Base-by-base conservation (phyloP, 1,284 basidiomycete genomes). In the Fomitopsis schrenkii region DNA sequence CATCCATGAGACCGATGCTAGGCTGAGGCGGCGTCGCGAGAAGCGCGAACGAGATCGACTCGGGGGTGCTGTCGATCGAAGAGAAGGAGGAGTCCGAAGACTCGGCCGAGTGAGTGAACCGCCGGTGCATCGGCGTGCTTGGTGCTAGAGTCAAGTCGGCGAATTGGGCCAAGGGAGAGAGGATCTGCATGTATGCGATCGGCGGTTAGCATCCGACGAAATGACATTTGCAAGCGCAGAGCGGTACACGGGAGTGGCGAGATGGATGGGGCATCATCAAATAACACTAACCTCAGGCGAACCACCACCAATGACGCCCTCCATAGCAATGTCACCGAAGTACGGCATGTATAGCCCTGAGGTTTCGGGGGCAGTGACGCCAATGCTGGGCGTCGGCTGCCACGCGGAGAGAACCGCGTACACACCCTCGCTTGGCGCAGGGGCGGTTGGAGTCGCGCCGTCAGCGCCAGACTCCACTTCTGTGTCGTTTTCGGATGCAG, bases 41-140 rank as follows among this genome's bases (percentile, higher is more conserved):
- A 53, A 83, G 75, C 19, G 81, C 76, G 33, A 75, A 72, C 46
- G 75, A 72, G 6, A 71, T 61, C 6, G 78, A 66, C 66, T 83
- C 82, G 22, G 84, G 85, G 1, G 83, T 81, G 42, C 87, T 87
- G 66, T 85, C 83, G 52, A 83, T 62, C 9, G 85, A 86, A 4
- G 83, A 85, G 26, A 74, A 72, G 14, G 85, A 82, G 1, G 82
- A 81, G 64, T 82, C 77, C 14, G 85, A 82, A 1, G 82, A 81
- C 64, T 82, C 77, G 22, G 72, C 71, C 17, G 66, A 63, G 52
- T 66, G 75, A 75, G 58, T 71, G 69, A 63, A 33, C 26, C 28
- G 76, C 57, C 76, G 75, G 57, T 78, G 79, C 54, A 75, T 73
- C 40, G 82, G 83, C 26, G 82, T 82, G 64, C 78, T 74, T 30